Conservation (phyloP, 352 stramenopile species). For the Phytophthora capsici region DNA sequence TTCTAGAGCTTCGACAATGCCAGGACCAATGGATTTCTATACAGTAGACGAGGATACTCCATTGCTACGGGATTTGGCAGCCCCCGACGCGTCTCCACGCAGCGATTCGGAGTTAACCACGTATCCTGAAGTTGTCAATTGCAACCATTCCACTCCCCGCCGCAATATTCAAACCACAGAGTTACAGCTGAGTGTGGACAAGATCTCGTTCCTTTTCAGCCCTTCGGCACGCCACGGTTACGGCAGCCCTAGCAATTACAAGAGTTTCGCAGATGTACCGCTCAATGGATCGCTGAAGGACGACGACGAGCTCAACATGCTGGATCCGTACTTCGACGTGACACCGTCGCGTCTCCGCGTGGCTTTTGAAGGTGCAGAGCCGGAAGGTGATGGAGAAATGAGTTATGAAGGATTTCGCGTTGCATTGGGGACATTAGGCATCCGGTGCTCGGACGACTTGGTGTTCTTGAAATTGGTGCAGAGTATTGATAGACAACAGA, state of each 20-base stretch:
- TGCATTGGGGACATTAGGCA: conserved; percentile 71
- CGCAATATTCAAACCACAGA: conserved; percentile 54
- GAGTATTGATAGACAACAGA: conserved; percentile 62
- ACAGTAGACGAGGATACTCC: conserved; percentile 43
- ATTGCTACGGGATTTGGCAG: conserved; percentile 23
- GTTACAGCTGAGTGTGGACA: conserved; percentile 79
- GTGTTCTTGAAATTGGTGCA: conserved; percentile 79
- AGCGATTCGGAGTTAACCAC: conserved; percentile 25
- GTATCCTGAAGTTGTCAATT: conserved; percentile 14
- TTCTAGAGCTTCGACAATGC: conserved; percentile 7
- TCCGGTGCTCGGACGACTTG: conserved; percentile 69
- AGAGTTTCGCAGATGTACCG: conserved; percentile 48
- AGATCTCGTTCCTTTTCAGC: conserved; percentile 85
- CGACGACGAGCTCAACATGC: conserved; percentile 79
- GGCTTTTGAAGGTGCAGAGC: conserved; percentile 71
- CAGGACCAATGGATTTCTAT: conserved; percentile 36
- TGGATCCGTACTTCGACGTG: conserved; percentile 90
- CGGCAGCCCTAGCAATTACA: conserved; percentile 44
- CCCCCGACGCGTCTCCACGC: conserved; percentile 22
- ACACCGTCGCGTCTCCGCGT: conserved; percentile 72
- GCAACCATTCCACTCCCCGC: conserved; percentile 15
- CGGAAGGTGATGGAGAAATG: conserved; percentile 54
- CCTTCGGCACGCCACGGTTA: conserved; percentile 45
- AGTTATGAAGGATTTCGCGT: conserved; percentile 64
- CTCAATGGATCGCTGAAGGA: conserved; percentile 45